These are phyloP conservation scores for Pythium rishiriense DNA, from an alignment of 352 stramenopile species.

Conservation along the genomic window DNA sequence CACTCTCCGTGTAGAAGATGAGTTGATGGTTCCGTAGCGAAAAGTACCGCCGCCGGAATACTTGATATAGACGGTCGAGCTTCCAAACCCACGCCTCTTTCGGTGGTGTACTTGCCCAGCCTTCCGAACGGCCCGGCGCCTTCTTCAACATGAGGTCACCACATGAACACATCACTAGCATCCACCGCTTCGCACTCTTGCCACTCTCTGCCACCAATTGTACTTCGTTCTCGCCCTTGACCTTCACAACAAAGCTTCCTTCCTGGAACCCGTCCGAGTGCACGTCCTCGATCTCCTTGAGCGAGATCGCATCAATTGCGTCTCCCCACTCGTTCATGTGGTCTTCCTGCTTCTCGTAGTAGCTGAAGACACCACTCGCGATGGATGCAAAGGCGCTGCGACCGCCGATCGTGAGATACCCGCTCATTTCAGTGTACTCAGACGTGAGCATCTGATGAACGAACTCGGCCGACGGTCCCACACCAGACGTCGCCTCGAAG, in stretches of 20 bases:
- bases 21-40: slow-evolving; percentile 85
- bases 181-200: slow-evolving; percentile 78
- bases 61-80: slow-evolving; percentile 81
- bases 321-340: slow-evolving; percentile 85
- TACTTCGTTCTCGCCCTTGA: slow-evolving; percentile 70
- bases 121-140: slow-evolving; percentile 46
- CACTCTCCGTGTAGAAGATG: slow-evolving; percentile 72
- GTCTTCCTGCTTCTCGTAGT: slow-evolving; percentile 83
- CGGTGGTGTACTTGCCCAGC: slow-evolving; percentile 73
- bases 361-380: slow-evolving; percentile 82
- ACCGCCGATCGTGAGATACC: slow-evolving; percentile 66
- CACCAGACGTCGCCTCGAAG: slow-evolving; percentile 13
- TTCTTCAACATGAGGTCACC: slow-evolving; percentile 78
- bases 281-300: slow-evolving; percentile 78
- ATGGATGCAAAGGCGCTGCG: slow-evolving; percentile 74
- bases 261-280: slow-evolving; percentile 72
- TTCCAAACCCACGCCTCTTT: slow-evolving; percentile 90
- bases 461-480: slow-evolving; percentile 17
- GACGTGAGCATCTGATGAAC: slow-evolving; percentile 28
- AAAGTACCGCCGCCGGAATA: slow-evolving; percentile 82
- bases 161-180: slow-evolving; percentile 89
- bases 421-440: slow-evolving; percentile 57
- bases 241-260: slow-evolving; percentile 76
- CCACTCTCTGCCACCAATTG: slow-evolving; percentile 69
- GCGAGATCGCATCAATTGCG: slow-evolving; percentile 75